Conservation (phyloP, 2,329 filamentous ascomycete species). For the Fusarium agapanthi region DNA sequence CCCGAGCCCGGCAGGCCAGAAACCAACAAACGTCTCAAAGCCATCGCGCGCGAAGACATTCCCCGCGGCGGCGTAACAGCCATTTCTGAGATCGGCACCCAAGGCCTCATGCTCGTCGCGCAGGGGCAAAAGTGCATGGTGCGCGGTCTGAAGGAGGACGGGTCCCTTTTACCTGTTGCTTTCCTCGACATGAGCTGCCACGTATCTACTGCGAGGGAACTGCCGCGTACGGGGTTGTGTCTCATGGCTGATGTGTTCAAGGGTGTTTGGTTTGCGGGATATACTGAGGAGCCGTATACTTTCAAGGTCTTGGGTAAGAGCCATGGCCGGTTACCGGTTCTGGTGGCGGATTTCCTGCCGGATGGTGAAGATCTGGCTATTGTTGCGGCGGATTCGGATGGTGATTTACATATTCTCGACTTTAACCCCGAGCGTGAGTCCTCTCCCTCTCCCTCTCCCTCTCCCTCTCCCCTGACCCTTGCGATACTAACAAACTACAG, state of each 20-base stretch:
- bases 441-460: not conserved
- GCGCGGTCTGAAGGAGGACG: constrained; percentile 92
- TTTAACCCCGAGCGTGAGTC: constrained; percentile 91
- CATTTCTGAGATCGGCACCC: constrained; percentile 82
- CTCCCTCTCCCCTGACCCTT: too few species aligned
- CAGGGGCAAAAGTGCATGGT: constrained; percentile 99
- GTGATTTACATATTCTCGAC: constrained; percentile 87
- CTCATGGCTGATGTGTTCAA: constrained; percentile 91
- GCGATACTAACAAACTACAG: constrained; percentile 58
- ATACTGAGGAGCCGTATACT: constrained; percentile 95
- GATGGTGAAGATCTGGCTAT: constrained; percentile 85
- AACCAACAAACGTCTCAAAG: constrained; percentile 84
- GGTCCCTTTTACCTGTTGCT: constrained; percentile 88
- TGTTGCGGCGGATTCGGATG: constrained; percentile 83
- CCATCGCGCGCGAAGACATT: constrained; percentile 89
- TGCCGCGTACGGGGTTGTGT: constrained; percentile 84
- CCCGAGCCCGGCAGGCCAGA: constrained; percentile 87
- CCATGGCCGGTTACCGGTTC: constrained; percentile 77
- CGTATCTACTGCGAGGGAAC: constrained; percentile 83
- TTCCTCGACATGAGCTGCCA: constrained; percentile 99
- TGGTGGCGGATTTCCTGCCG: constrained; percentile 88
- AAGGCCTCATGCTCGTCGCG: constrained; percentile 87
- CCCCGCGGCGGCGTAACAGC: constrained; percentile 91
- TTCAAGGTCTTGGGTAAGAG: constrained; percentile 94
- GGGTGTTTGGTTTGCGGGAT: constrained; percentile 95